Base-by-base conservation (phyloP, 2,329 filamentous ascomycete genomes). In the Aschersonia sp. region DNA sequence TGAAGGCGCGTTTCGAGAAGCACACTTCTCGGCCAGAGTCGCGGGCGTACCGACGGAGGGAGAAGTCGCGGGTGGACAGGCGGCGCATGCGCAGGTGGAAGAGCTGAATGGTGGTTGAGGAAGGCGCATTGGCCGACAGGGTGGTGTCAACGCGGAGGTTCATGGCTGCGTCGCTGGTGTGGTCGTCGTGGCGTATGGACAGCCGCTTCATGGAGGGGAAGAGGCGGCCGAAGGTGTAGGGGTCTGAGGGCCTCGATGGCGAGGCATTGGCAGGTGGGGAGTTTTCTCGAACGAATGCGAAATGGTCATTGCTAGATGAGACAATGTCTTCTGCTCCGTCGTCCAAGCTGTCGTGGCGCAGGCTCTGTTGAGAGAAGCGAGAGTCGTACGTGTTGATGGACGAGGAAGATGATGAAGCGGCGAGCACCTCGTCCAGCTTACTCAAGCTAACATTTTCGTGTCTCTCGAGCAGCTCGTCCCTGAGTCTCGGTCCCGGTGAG, bases 21-120 rank as follows among this genome's bases (percentile, higher is more conserved):
- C 89, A 96, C 20, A 97, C 84, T 65, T 97, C 91, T 45, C 91
- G 82, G 29, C 92, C 91, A 31, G 89, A 96, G 53, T 94, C 85
- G 49, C 92, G 81, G 64, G 87, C 92, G 65, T 98, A 97, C 45
- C 91, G 80, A 31, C 91, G 82, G 31, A 97, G 73, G 1, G 89
- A 95, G 65, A 95, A 96, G 52, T 94, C 85, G 45, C 92, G 80
- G 55, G 80, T 81, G 58, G 80, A 82, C 48, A 97, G 70, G 63
- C 97, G 88, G 62, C 95, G 83, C 88, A 98, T 95, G 58, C 89
- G 85, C 51, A 97, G 72, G 64, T 98, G 91, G 66, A 96, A 97
- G 45, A 98, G 80, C 61, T 82, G 78, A 9, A 80, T 67, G 4
- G 81, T 86, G 57, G 85, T 20, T 12, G 44, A 6, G 20, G 40